A percentile compares a stretch with the other conserved stretches of the same genome.
Conservation (phyloP, 2,329 filamentous ascomycete genomes). For the Fusarium sambucinum region DNA sequence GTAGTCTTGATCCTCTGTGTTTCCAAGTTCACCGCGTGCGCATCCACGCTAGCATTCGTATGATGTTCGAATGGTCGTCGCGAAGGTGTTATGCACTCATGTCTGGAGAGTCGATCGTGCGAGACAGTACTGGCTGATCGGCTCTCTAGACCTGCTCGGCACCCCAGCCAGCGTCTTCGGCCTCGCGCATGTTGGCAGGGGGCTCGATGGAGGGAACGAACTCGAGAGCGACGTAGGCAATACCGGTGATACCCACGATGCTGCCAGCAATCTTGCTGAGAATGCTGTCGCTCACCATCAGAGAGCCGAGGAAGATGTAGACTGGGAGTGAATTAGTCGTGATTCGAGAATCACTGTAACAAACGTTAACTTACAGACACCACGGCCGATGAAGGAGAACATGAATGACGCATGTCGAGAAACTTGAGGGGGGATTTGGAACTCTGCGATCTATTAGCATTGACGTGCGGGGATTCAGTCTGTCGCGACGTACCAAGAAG, state of each 20-base stretch:
- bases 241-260: conserved; percentile 80
- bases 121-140: conserved; percentile 5
- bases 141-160: conserved; percentile 76
- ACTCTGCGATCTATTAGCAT: conserved; percentile 68
- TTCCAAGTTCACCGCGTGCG: conserved; percentile 29
- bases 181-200: conserved; percentile 84
- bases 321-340: conserved; percentile 65
- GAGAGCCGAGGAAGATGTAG: conserved; percentile 94
- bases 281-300: conserved; percentile 77
- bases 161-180: conserved; percentile 76
- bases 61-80: conserved; percentile 13
- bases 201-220: conserved; percentile 84
- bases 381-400: conserved; percentile 96
- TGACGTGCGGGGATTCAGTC: not conserved
- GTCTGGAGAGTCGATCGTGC: conserved; percentile 9
- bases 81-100: conserved; percentile 19
- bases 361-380: conserved; percentile 78
- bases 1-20: conserved; percentile 11
- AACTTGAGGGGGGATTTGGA: conserved; percentile 93
- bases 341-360: rapidly evolving
- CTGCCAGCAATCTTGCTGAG: conserved; percentile 81
- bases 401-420: conserved; percentile 96
- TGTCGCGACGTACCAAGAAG: conserved; percentile 66
- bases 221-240: conserved; percentile 81
- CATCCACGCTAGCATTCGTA: conserved; percentile 19